Evolutionary conservation across 2,329 filamentous ascomycete species (phyloP), one percentile per base, ranked within the genome.

Genomic region (Dactylellina parvicollis): DNA sequence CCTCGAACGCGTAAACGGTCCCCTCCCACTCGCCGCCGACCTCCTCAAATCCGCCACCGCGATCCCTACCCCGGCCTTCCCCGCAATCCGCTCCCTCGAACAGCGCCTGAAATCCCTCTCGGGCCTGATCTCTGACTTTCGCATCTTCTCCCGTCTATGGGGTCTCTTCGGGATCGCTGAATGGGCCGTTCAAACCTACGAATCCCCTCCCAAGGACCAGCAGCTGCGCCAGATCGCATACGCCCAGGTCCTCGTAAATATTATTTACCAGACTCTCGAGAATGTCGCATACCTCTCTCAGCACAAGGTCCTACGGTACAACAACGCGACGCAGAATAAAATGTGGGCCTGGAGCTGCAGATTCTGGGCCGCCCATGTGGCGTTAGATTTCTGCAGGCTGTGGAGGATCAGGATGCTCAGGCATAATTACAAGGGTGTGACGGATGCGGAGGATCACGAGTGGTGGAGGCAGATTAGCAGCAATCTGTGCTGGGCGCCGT

Each of bases 281-380:
- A 97, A 96, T 81, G 85, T 86, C 38, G 90, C 90, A 14, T 96
- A 90, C 82, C 85, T 98, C 36, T 85, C 88, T 2, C 83, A 84
- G 72, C 92, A 92, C 80, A 89, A 89, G 18, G 86, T 96, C 2
- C 79, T 96, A 55, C 84, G 82, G 14, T 84, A 86, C 81, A 81
- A 81, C 4, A 83, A 84, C 12, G 83, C 85, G 50, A 85, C 85
- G 50, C 85, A 90, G 79, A 84, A 80, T 26, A 84, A 82, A 76
- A 88, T 89, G 79, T 89, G 86, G 81, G 80, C 88, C 16, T 91
- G 89, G 88, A 92, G 90, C 81, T 88, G 87, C 66, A 85, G 92
- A 46, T 91, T 90, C 75, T 98, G 94, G 92, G 87, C 89, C 61
- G 85, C 86, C 22, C 92, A 92, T 82, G 88, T 96, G 4, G 86